These are phyloP conservation scores for Begonia peltatifolia DNA, from an alignment of 306 rosid species.

Conservation along the genomic window DNA sequence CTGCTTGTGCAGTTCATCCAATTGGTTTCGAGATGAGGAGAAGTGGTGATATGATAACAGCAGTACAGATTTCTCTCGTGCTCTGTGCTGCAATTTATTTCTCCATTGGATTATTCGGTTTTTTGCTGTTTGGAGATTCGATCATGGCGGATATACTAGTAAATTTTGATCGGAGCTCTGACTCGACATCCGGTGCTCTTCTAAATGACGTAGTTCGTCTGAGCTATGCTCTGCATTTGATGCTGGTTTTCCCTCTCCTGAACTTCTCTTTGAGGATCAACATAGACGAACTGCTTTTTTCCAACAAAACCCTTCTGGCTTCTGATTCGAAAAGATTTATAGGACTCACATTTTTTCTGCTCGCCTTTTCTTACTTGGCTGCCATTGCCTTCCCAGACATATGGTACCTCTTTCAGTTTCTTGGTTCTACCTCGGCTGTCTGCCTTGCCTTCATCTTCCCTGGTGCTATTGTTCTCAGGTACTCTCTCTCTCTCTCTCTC, in stretches of 20 bases:
- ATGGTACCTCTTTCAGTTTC: conserved; percentile 80
- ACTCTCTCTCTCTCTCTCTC: conserved; percentile 7
- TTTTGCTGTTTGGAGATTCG: conserved; percentile 78
- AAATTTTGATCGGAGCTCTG: conserved; percentile 56
- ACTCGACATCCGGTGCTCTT: conserved; percentile 39
- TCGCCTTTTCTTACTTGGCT: conserved; percentile 51
- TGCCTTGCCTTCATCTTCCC: conserved; percentile 89
- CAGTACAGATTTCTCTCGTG: conserved; percentile 54
- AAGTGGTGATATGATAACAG: conserved; percentile 55
- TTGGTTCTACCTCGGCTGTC: conserved; percentile 77
- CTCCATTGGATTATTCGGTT: conserved; percentile 68
- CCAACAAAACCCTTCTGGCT: conserved; percentile 32
- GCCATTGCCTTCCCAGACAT: conserved; percentile 81
- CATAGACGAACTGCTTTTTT: conserved; percentile 68
- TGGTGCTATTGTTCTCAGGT: conserved; percentile 68
- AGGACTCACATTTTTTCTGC: conserved; percentile 31
- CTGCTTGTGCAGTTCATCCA: conserved; percentile 60
- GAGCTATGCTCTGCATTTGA: conserved; percentile 79
- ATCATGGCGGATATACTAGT: conserved; percentile 62
- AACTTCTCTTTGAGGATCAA: conserved; percentile 80
- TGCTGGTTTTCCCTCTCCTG: conserved; percentile 74
- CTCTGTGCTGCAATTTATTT: conserved; percentile 59
- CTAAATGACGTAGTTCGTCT: conserved; percentile 51
- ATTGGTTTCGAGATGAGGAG: conserved; percentile 68
- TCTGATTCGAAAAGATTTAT: conserved; percentile 63